A percentile compares a stretch with the other conserved stretches of the same genome.
Evolutionary conservation across 441 rosid genomes (phyloP).

Genomic region (Melastoma candidum): DNA sequence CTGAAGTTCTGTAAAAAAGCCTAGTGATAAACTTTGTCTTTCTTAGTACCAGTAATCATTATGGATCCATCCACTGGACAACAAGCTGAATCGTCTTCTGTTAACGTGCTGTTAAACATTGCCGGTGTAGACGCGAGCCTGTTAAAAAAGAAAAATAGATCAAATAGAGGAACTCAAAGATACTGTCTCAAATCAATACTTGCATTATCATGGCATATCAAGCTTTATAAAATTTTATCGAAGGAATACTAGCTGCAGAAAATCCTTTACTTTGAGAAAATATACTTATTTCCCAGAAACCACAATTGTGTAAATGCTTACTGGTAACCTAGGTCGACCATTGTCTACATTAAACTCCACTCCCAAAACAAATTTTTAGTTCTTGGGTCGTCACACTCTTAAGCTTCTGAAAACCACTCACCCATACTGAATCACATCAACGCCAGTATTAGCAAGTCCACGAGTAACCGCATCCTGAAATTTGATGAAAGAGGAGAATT

Average conservation of each 20-base stretch:
- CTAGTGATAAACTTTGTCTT: slow-evolving; percentile 6
- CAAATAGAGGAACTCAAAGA: background rate
- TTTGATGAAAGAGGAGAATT: slow-evolving; percentile 17
- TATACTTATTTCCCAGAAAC: no score
- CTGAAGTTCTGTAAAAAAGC: slow-evolving; percentile 6
- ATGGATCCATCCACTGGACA: slow-evolving; percentile 98
- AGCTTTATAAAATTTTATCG: no score
- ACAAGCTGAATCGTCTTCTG: slow-evolving; percentile 49
- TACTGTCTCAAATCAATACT: background rate
- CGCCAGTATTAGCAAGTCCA: slow-evolving; percentile 63
- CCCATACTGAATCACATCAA: slow-evolving; percentile 89
- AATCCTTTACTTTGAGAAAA: no score
- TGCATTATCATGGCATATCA: no score
- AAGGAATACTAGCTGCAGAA: no score
- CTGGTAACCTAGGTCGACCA: no score
- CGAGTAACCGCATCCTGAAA: slow-evolving; percentile 85
- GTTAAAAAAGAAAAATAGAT: slow-evolving; percentile 8
- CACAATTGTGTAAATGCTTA: no score
- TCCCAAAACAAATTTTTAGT: no score
- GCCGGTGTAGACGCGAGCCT: slow-evolving; percentile 99
- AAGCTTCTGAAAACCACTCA: slow-evolving; percentile 24
- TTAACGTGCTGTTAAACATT: slow-evolving; percentile 90
- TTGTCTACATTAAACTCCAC: no score
- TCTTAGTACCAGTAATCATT: slow-evolving; percentile 78
- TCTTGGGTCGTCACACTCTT: no score